phyloP scores from a whole-genome alignment of 2,329 filamentous ascomycete genomes.

The Ascochyta lentis region DNA sequence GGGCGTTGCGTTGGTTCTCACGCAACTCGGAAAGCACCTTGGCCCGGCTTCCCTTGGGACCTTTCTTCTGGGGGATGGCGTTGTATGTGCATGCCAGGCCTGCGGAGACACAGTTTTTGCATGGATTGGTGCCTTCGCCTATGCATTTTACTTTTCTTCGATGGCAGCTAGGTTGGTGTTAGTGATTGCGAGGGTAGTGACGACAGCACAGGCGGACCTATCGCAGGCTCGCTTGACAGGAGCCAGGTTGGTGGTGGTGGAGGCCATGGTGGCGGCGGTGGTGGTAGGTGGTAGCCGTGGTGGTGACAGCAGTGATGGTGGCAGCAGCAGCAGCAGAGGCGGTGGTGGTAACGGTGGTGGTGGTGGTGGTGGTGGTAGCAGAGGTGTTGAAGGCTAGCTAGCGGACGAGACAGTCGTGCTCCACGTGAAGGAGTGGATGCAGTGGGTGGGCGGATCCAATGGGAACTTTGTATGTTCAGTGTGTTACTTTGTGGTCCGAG shows the following conservation, averaged over 20 bases:
- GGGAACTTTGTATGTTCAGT: constrained; percentile 37
- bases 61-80: constrained; percentile 69
- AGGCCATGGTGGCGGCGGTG: constrained; percentile 32
- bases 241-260: constrained; percentile 42
- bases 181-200: constrained; percentile 11
- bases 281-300: too few species aligned
- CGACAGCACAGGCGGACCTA: constrained; percentile 42
- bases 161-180: constrained; percentile 49
- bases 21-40: constrained; percentile 69
- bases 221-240: constrained; percentile 53
- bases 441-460: constrained; percentile 36
- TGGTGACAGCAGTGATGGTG: too few species aligned
- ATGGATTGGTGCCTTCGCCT: constrained; percentile 59
- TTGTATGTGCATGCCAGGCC: constrained; percentile 69
- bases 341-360: constrained; percentile 6
- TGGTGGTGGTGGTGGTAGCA: too few species aligned
- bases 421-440: constrained; percentile 27
- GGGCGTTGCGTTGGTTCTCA: constrained; percentile 56
- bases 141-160: constrained; percentile 60
- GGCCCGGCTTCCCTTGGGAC: constrained; percentile 67
- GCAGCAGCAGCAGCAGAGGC: too few species aligned
- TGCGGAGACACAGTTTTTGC: constrained; percentile 66
- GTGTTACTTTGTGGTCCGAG: constrained; percentile 40
- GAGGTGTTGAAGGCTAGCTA: constrained; percentile 25
- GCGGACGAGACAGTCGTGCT: constrained; percentile 31